Base-by-base conservation (phyloP, 108 stramenopile genomes). In the Skeletonema costatum region DNA sequence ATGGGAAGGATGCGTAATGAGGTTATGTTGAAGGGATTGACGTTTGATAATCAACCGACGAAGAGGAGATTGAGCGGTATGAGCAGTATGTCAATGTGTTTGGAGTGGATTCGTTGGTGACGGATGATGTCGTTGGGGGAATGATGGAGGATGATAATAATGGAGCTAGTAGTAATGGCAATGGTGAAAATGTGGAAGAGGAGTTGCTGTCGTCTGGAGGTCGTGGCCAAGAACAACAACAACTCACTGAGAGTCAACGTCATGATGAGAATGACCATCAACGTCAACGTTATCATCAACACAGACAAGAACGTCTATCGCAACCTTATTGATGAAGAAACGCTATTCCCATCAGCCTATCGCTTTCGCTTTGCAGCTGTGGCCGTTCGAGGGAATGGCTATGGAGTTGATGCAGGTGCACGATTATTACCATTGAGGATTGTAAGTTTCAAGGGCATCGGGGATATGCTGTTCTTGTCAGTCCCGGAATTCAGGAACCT, bases 311-410 rank as follows among this genome's bases (percentile, higher is more conserved):
- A 35, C 6, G 41, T 13, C 21, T n/a, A 67, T 29, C 42, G 42
- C 17, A 16, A 46, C 44, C 19, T 21, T 46, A 5, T 5, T 5
- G 33, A 35, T 0, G 17, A 68, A 32, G 25, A n/a, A 5, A 35
- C 30, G 17, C 32, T 21, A 41, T 67, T 67, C 14, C 67, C 39
- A 36, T 60, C 78, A 35, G 78, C 78, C 0, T 42, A 62, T 41
- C 78, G 78, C 21, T 79, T 71, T 41, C 78, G 78, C 21, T 79
- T 71, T 46, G 71, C 78, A 29, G 61, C 78, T 35, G 56, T 79
- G 13, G 78, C 78, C 44, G 71, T 79, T 35, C 53, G 65, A 17
- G 78, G 78, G 13, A 56, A 60, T 14, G 78, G 78, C 3, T 79
- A 73, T 25, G 78, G 78, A 12, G 66, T 69, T 60, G 78, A 79